Conservation (phyloP, 257 asterid genomes). For the Linaria vulgaris region DNA sequence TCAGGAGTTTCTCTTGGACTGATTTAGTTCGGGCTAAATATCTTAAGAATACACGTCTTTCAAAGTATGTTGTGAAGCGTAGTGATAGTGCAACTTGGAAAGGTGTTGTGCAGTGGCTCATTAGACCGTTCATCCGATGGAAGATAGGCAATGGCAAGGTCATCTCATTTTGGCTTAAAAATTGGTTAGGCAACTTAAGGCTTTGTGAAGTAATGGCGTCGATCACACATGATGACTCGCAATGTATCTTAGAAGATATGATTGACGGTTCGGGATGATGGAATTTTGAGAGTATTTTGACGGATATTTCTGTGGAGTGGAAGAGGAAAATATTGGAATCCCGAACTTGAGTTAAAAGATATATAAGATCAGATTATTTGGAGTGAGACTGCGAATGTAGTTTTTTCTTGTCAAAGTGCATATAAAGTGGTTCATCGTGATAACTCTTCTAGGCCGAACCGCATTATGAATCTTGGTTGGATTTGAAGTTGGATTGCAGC, state of each 20-base stretch:
- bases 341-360: background rate
- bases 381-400: background rate
- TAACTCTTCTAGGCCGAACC: background rate
- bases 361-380: background rate
- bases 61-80: no score
- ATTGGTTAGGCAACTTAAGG: background rate
- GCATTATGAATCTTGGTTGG: background rate
- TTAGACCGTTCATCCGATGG: no score
- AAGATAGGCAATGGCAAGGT: no score
- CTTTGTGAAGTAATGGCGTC: background rate
- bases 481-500: background rate
- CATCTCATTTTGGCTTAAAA: no score
- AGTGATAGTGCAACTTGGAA: no score
- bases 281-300: background rate
- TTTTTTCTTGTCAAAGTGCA: background rate
- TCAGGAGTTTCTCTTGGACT: no score
- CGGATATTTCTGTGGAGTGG: background rate
- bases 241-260: no score
- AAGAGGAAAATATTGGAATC: background rate
- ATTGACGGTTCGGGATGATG: no score
- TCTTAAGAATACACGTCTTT: background rate
- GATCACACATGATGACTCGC: no score
- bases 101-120: no score
- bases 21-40: no score
- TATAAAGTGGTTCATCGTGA: no score